Conservation (phyloP, 1,284 basidiomycete genomes). For the Omphalotus olearius region DNA sequence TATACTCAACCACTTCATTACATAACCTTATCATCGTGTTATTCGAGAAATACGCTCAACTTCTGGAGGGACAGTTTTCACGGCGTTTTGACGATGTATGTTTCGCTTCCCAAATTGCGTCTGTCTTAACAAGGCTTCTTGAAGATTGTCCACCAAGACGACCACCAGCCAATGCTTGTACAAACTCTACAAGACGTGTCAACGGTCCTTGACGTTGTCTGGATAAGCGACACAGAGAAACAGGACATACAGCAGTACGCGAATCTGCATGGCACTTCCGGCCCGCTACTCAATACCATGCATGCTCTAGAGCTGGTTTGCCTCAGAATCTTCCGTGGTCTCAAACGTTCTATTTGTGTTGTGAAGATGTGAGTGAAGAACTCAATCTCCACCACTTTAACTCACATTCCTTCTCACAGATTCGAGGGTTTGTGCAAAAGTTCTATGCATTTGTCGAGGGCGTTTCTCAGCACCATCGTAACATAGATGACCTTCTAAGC, state of each 20-base stretch:
- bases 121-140: conserved; percentile 5
- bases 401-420: conserved; percentile 36
- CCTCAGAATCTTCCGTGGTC: conserved; percentile 92
- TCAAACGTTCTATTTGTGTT: conserved; percentile 91
- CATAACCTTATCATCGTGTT: conserved; percentile 84
- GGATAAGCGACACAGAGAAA: conserved; percentile 73
- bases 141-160: conserved; percentile 86
- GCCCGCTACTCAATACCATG: conserved; percentile 3
- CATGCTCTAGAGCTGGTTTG: conserved; percentile 49
- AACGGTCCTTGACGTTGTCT: conserved; percentile 79
- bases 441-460: conserved; percentile 98
- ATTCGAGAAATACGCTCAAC: conserved; percentile 86
- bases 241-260: conserved; percentile 60
- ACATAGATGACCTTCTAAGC: conserved; percentile 89
- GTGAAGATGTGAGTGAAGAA: conserved; percentile 71
- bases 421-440: conserved; percentile 90
- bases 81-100: conserved; percentile 77
- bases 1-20: conserved; percentile 80
- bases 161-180: conserved; percentile 89
- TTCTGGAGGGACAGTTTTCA: conserved; percentile 83
- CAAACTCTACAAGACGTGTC: conserved; percentile 71
- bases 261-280: neutral
- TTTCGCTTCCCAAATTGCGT: neutral
- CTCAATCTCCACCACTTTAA: neutral
- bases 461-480: conserved; percentile 85